A percentile compares a stretch with the other conserved stretches of the same genome.
Evolutionary conservation across 108 stramenopile species (phyloP).

Genomic region (Skeletonema costatum): DNA sequence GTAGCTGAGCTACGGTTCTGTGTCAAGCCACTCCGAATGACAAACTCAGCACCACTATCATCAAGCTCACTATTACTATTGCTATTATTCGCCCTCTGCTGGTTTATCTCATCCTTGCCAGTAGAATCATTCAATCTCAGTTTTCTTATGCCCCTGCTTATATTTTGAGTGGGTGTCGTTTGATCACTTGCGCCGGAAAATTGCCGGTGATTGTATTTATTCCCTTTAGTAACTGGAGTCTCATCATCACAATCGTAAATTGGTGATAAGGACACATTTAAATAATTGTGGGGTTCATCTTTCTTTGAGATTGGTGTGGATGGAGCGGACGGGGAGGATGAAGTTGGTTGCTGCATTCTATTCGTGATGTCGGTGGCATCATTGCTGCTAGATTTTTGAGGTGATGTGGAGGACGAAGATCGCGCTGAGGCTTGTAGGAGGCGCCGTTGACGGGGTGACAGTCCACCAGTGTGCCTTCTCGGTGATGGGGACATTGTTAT

Average conservation of each 20-base stretch:
- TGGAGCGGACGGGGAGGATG: background rate
- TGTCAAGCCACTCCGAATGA: background rate
- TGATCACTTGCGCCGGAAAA: background rate
- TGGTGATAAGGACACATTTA: background rate
- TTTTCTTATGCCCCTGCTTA: background rate
- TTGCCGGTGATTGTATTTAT: background rate
- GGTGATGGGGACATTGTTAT: background rate
- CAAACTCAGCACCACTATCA: background rate
- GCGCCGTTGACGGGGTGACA: slow-evolving; percentile 27
- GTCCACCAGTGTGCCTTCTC: slow-evolving; percentile 3
- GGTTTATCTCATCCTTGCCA: background rate
- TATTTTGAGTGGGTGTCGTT: background rate
- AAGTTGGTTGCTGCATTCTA: background rate
- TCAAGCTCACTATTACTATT: background rate
- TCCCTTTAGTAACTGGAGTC: background rate
- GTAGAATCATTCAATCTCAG: background rate
- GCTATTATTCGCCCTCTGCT: background rate
- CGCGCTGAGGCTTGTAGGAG: slow-evolving; percentile 31
- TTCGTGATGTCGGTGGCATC: background rate
- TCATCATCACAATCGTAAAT: background rate
- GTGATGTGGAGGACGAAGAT: background rate
- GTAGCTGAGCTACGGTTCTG: background rate
- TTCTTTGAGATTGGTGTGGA: slow-evolving; percentile 1
- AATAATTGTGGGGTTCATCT: background rate
- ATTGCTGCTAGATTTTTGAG: background rate